A percentile compares a stretch with the other conserved stretches of the same genome.
Conservation (phyloP, 768 basidiomycete genomes). For the Mycena chlorophos region DNA sequence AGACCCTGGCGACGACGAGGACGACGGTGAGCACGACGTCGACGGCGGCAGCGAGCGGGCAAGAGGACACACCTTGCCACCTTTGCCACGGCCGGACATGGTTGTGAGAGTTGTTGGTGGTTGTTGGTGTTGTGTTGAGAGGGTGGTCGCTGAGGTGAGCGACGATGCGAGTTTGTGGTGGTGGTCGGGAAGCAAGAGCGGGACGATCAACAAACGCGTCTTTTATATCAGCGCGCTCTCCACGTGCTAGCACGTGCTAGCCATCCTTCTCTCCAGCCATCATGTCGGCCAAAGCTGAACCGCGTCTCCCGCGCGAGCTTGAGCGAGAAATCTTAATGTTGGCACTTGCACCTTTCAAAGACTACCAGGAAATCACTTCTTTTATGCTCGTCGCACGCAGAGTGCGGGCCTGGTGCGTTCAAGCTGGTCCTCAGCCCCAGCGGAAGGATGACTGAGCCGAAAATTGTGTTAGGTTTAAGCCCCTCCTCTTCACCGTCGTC, state of each 20-base stretch:
- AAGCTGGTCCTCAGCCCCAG: no score
- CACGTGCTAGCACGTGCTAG: not conserved
- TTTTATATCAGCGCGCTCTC: not conserved
- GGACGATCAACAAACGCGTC: not conserved
- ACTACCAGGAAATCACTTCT: no score
- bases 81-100: conserved; percentile 1
- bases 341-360: no score
- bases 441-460: no score
- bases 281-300: no score
- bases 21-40: not conserved
- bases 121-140: not conserved
- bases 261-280: no score
- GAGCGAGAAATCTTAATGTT: no score
- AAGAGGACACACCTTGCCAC: conserved; percentile 1
- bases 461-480: no score
- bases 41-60: not conserved
- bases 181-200: not conserved
- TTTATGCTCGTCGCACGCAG: no score
- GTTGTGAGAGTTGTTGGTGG: not conserved
- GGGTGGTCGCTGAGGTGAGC: not conserved
- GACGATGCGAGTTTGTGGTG: not conserved
- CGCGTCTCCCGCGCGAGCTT: no score
- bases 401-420: no score
- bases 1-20: conserved; percentile 43
- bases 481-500: no score